Conservation (phyloP, 2,329 filamentous ascomycete species). For the Talaromyces sp. region DNA sequence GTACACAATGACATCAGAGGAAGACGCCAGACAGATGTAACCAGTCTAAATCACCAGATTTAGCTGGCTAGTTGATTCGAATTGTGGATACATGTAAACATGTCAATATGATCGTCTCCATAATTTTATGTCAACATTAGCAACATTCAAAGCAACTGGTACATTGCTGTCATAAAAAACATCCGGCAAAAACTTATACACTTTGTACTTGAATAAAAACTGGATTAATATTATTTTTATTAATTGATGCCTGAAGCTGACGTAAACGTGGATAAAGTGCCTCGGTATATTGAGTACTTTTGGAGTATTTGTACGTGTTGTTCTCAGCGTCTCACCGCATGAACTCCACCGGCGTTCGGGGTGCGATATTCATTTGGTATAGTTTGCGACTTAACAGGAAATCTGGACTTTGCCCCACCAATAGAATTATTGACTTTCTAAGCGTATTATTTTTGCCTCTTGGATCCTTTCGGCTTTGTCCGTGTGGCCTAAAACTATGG, state of each 20-base stretch:
- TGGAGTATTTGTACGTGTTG: background rate
- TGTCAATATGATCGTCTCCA: background rate
- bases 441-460: background rate
- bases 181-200: background rate
- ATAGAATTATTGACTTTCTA: background rate
- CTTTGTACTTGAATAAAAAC: background rate
- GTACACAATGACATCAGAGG: background rate
- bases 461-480: background rate
- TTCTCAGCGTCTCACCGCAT: background rate
- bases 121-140: background rate
- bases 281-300: background rate
- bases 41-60: background rate
- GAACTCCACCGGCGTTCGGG: background rate
- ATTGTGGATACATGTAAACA: background rate
- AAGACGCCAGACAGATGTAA: background rate
- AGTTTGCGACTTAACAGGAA: background rate
- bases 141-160: background rate
- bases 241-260: background rate
- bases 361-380: background rate
- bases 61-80: background rate
- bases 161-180: background rate
- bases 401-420: background rate
- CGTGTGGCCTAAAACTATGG: background rate
- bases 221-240: background rate
- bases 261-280: background rate